Evolutionary conservation across 257 asterid species (phyloP).

Genomic region (Solanum chaucha): DNA sequence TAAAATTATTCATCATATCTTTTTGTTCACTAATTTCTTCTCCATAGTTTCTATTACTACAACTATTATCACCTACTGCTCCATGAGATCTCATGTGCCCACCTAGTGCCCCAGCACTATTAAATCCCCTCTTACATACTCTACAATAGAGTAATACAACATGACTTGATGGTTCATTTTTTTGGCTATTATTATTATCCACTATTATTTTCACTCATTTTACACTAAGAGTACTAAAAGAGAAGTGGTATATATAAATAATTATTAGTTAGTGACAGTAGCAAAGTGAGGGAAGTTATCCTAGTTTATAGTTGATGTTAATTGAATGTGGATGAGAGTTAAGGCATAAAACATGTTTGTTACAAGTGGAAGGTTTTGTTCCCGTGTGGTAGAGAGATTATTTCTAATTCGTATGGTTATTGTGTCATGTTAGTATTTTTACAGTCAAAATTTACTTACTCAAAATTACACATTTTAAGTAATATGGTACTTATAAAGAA

Average conservation of each 20-base stretch:
- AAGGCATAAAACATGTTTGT: slow-evolving; percentile 8
- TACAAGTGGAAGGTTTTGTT: slow-evolving; percentile 21
- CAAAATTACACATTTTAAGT: background rate
- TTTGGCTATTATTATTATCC: slow-evolving; percentile 7
- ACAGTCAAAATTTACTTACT: background rate
- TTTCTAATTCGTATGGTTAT: slow-evolving; percentile 27
- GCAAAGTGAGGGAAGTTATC: slow-evolving; percentile 31
- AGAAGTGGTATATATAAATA: slow-evolving; percentile 1
- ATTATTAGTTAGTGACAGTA: slow-evolving; percentile 15
- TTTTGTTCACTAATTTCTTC: slow-evolving; percentile 8
- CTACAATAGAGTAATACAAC: slow-evolving; percentile 27
- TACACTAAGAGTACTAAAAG: background rate
- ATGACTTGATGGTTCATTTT: slow-evolving; percentile 1
- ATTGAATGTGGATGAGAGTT: slow-evolving; percentile 46
- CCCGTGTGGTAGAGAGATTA: slow-evolving; percentile 21
- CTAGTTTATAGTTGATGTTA: slow-evolving; percentile 47
- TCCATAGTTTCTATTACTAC: background rate
- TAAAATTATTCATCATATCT: background rate
- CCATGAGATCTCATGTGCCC: slow-evolving; percentile 63
- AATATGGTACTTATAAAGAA: background rate
- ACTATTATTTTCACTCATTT: background rate
- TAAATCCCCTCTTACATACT: slow-evolving; percentile 31
- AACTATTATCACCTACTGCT: slow-evolving; percentile 9
- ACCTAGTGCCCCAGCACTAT: slow-evolving; percentile 46
- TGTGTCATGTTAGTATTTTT: background rate